phyloP scores from a whole-genome alignment of 345 rosid genomes.

The Odontarrhena argentea region DNA sequence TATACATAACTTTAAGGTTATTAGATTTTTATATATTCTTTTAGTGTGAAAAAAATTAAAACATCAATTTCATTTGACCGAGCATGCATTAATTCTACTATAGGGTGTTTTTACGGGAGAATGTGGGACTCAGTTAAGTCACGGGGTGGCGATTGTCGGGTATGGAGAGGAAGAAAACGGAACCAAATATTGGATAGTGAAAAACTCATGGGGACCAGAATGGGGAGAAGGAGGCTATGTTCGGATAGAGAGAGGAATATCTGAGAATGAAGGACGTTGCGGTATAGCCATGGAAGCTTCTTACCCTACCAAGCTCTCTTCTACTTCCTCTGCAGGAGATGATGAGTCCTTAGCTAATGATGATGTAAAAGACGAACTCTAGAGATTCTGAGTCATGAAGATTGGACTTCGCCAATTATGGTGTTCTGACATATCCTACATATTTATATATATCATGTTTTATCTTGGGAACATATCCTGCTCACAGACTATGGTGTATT shows the following conservation, averaged over 20 bases:
- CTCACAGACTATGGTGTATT: neutral
- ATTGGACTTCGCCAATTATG: neutral
- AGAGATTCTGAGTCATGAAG: constrained; percentile 24
- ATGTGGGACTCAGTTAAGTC: constrained; percentile 62
- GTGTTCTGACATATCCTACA: neutral
- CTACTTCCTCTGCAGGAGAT: constrained; percentile 15
- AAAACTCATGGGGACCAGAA: constrained; percentile 69
- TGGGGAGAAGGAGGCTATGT: constrained; percentile 82
- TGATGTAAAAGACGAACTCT: constrained; percentile 36
- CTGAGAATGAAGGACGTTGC: constrained; percentile 54
- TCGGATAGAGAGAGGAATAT: constrained; percentile 58
- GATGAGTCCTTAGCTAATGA: constrained; percentile 11
- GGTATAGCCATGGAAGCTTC: constrained; percentile 80
- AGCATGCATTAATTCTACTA: neutral
- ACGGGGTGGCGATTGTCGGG: constrained; percentile 64
- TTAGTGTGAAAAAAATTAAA: too few species aligned
- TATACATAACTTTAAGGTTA: too few species aligned
- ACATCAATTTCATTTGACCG: neutral
- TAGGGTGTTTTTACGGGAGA: constrained; percentile 69
- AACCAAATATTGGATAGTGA: constrained; percentile 70
- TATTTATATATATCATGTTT: neutral
- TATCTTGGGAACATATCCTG: neutral
- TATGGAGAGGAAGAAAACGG: constrained; percentile 62
- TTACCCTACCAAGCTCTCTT: constrained; percentile 57
- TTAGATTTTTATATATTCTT: too few species aligned